Base-by-base conservation (phyloP, 164 flowering plant genomes). In the Tinospora cordifolia region DNA sequence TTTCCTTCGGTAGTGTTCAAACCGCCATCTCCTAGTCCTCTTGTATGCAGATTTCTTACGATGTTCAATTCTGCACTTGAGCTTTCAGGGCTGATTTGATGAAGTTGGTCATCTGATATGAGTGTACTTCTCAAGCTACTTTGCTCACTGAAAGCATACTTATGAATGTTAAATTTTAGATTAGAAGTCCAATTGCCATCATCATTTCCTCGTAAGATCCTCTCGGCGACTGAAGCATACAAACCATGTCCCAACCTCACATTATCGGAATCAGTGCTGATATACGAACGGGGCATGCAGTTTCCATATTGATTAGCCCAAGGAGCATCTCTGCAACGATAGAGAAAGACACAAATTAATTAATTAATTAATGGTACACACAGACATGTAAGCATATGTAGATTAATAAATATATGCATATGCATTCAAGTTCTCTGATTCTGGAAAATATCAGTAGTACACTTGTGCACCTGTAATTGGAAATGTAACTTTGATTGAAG, bases 271-370 rank as follows among this genome's bases (percentile, higher is more conserved):
- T 40, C 63, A 34, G 14, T 59, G 24, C 65, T 65, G 8, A 66
- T 63, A 59, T 25, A 70, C 38, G 83, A 41, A 47, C 62, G 63
- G 38, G 72, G 9, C 4, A 64, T 30, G 68, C 68, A 71, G 80
- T 72, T 71, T 49, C 74, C 81, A 49, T 77, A 30, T 30, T 30
- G 77, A 13, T 66, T 66, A 38, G 77, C 57, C 83, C 86, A 85
- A 11, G 83, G 73, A 76, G 79, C 46, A 65, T 78, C 83, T 22
- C 77, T 84, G 69, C 68, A 85, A 63, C 85, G 85, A 36, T 86
- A 30, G 41, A 68, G 8, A 27, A 46, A 66, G 63, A 39, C 44
- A 62, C 51, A 70, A n/a, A 0, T 1, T 62, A 25, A 41, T 36
- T 30, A 51, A 58, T 62, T 34, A 70, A 30, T 27, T 1, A 4